phyloP scores from a whole-genome alignment of 768 basidiomycete species.

The Cystoderma amianthinum region DNA sequence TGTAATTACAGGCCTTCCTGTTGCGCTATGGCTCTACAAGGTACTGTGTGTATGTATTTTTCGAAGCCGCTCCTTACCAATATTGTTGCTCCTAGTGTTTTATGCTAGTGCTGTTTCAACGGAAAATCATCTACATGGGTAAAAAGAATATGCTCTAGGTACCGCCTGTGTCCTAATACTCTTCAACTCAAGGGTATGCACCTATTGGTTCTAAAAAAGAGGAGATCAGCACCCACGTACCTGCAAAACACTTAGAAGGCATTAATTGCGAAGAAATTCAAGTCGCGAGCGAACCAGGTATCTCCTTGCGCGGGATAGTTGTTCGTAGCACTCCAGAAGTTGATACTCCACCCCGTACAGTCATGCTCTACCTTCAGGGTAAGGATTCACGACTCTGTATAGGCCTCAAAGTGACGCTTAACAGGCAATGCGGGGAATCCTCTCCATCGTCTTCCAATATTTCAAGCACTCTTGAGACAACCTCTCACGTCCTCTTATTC shows the following conservation, averaged over 20 bases:
- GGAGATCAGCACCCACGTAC: conserved; percentile 15
- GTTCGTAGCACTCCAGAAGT: conserved; percentile 3
- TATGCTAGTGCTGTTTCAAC: conserved; percentile 40
- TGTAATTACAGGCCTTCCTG: conserved; percentile 27
- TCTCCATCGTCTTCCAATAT: conserved; percentile 34
- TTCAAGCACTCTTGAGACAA: conserved; percentile 21
- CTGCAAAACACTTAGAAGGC: conserved; percentile 4
- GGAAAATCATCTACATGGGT: conserved; percentile 47
- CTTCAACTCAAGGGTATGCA: conserved; percentile 17
- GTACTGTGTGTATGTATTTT: conserved; percentile 11
- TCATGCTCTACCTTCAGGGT: conserved; percentile 19
- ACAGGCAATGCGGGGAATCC: conserved; percentile 49
- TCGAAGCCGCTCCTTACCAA: neutral
- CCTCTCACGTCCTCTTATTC: conserved; percentile 3
- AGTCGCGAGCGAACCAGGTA: conserved; percentile 3
- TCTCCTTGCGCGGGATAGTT: conserved; percentile 10
- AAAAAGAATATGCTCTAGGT: neutral
- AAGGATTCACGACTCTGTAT: neutral
- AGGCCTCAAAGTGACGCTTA: conserved; percentile 12
- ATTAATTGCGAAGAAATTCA: conserved; percentile 12
- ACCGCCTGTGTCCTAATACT: neutral
- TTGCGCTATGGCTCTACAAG: conserved; percentile 35
- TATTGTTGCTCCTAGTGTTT: conserved; percentile 23
- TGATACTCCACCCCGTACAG: conserved; percentile 3
- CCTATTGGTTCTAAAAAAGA: conserved; percentile 33